Evolutionary conservation across 2,329 filamentous ascomycete genomes (phyloP).

Genomic region (Ophiostoma novo-ulmi): DNA sequence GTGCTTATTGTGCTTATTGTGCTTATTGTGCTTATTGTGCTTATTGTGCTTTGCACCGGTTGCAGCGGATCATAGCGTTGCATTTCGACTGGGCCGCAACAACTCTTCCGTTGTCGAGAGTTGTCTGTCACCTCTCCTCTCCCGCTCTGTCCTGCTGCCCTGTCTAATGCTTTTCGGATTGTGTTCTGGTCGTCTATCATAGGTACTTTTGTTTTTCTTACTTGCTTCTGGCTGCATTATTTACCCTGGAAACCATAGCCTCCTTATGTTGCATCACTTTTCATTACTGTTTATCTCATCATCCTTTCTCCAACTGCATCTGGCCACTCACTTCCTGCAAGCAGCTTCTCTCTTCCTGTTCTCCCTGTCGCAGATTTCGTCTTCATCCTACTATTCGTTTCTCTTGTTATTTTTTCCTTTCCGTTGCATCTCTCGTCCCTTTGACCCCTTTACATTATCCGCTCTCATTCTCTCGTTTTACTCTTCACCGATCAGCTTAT

Average conservation of each 20-base stretch:
- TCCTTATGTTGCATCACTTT: no score
- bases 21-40: neutral
- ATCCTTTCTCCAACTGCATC: neutral
- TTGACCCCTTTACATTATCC: neutral
- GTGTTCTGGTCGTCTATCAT: neutral
- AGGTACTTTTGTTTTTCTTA: neutral
- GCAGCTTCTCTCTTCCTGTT: neutral
- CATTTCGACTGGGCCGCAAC: neutral
- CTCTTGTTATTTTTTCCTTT: neutral
- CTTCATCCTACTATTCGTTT: neutral
- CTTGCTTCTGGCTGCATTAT: no score
- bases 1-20: neutral
- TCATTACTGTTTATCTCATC: neutral
- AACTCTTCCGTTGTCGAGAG: neutral
- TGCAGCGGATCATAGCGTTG: neutral
- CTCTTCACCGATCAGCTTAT: constrained; percentile 1
- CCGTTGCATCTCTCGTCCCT: neutral
- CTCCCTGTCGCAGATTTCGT: neutral
- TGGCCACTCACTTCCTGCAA: neutral
- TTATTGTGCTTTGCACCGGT: neutral
- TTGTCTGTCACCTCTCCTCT: neutral
- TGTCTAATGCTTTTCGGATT: neutral
- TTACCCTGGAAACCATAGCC: no score
- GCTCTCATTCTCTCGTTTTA: neutral
- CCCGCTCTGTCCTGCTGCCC: neutral